Evolutionary conservation across 2,329 filamentous ascomycete genomes (phyloP), one percentile per base, ranked within the genome.

Genomic region (Fusarium sp.): DNA sequence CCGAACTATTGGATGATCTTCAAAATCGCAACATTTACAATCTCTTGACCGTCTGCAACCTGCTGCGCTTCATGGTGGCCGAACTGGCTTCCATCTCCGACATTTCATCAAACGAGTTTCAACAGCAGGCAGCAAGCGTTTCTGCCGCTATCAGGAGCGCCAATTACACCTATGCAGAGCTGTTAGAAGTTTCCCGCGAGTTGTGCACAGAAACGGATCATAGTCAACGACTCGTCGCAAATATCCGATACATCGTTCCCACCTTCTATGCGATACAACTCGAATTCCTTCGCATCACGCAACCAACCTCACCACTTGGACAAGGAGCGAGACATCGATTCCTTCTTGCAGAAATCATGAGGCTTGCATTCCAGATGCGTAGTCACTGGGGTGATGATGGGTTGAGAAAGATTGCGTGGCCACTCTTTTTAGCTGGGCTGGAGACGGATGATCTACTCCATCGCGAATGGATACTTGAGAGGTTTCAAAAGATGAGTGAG

Each of bases 161-260:
- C 1, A 74, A 73, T 0, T 64, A 72, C 8, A 64, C 66, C 16
- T 79, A 75, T 22, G 54, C 71, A 4, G 79, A 80, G 31, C 40
- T 80, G 1, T 63, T 80, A 10, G 77, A 76, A 31, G 74, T 79
- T 0, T 77, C 79, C 3, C 63, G 63, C 16, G 71, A 71, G n/a
- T 69, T 80, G 0, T 72, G 74, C 18, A 60, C 69, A 5, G 62
- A 64, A 4, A 77, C 78, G 9, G 70, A 77, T 50, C 77, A 73
- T 66, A 69, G 73, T 2, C 75, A 81, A 14, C 77, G 80, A 2
- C 69, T 83, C 1, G 77, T 81, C 0, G 78, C 76, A 24, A 83
- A 83, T 38, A 79, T 83, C 29, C 78, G 81, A 20, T 75, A 74
- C 20, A 79, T 83, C 10, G 77, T 83, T 8, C 81, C 82, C 1